Conservation (phyloP, 192 early-diverging fungal species). For the Linnemannia zychae region DNA sequence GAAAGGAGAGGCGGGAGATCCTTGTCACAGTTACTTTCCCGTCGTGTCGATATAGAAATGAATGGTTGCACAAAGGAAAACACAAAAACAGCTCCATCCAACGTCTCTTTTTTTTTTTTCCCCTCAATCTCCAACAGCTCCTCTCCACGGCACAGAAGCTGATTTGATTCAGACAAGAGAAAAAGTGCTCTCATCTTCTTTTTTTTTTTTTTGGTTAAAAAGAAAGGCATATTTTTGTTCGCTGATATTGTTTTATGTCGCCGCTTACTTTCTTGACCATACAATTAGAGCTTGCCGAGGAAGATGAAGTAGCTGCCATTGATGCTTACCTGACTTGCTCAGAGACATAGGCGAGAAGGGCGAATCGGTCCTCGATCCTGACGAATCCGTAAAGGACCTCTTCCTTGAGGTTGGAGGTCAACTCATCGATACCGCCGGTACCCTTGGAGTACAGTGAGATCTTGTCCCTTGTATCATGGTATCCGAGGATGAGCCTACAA, state of each 20-base stretch:
- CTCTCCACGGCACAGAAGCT: neutral
- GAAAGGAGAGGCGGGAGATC: neutral
- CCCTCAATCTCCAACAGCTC: neutral
- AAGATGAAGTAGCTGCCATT: neutral
- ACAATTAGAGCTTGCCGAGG: neutral
- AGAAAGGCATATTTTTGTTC: neutral
- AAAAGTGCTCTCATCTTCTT: neutral
- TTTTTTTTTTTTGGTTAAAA: neutral
- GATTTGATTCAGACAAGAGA: neutral
- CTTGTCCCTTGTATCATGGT: conserved; percentile 73
- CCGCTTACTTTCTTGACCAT: neutral
- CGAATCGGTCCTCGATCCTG: conserved; percentile 69
- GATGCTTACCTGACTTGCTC: conserved; percentile 69
- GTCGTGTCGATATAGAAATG: neutral
- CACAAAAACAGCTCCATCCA: neutral
- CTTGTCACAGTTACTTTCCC: neutral
- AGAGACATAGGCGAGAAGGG: conserved; percentile 70
- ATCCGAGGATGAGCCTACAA: conserved; percentile 72
- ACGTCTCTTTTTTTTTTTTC: neutral
- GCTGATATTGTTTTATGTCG: neutral
- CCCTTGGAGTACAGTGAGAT: conserved; percentile 73
- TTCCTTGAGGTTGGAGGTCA: conserved; percentile 65
- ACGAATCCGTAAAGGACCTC: conserved; percentile 73
- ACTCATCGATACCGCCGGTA: conserved; percentile 65
- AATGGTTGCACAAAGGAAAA: neutral